Evolutionary conservation across 2,329 filamentous ascomycete species (phyloP).

Genomic region (Parafenestella ontariensis): DNA sequence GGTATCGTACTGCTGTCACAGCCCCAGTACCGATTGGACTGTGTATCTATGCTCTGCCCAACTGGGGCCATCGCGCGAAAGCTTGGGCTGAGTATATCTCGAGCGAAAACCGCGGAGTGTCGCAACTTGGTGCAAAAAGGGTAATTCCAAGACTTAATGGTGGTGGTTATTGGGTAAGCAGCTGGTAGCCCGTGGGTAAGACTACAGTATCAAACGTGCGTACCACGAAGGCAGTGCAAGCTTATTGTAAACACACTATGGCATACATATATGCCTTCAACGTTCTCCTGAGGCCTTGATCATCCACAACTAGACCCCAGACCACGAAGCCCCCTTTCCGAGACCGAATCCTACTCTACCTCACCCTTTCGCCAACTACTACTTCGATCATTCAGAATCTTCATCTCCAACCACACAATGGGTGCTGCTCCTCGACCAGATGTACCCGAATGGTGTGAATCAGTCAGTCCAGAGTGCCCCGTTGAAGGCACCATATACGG

Average conservation of each 20-base stretch:
- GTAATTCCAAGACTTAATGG: background rate
- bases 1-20: background rate
- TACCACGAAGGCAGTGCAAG: background rate
- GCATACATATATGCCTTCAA: background rate
- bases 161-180: too few relatives aligned
- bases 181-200: background rate
- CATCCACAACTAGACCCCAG: background rate
- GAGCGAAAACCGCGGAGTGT: background rate
- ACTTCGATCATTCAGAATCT: background rate
- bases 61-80: background rate
- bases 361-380: background rate
- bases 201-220: background rate
- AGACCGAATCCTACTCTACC: background rate
- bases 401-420: constrained; percentile 12
- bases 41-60: background rate
- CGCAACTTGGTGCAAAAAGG: background rate
- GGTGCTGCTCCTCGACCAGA: constrained; percentile 14
- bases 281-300: background rate
- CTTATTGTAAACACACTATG: background rate
- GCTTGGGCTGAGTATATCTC: background rate
- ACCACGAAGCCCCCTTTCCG: background rate
- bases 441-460: constrained; percentile 18
- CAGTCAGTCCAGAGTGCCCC: constrained; percentile 45
- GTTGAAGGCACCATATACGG: constrained; percentile 58
- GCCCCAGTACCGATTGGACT: background rate